Evolutionary conservation across 208 protist species (phyloP).

Genomic region (Crithidia fasciculata): DNA sequence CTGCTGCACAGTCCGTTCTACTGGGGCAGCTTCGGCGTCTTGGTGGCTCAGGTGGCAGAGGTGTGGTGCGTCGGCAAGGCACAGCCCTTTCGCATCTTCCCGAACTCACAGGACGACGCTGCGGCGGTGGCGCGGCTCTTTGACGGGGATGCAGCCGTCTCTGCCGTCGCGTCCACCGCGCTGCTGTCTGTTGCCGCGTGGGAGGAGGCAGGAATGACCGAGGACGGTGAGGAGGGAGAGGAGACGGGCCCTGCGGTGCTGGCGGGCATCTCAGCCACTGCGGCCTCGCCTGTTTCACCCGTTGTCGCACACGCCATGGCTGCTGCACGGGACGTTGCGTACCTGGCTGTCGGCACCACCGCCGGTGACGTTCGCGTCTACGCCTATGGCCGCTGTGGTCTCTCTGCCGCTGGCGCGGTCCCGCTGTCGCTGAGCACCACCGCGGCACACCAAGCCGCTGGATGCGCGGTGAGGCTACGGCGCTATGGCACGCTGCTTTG

Average conservation of each 20-base stretch:
- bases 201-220: conserved; percentile 12
- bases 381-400: conserved; percentile 15
- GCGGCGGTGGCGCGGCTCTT: background rate
- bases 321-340: conserved; percentile 7
- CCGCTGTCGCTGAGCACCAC: conserved; percentile 2
- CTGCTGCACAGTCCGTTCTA: conserved; percentile 15
- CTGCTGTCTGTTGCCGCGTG: conserved; percentile 15
- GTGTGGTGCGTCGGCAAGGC: conserved; percentile 37
- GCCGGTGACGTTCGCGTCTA: conserved; percentile 30
- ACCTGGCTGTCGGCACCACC: conserved; percentile 22
- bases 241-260: too few species aligned
- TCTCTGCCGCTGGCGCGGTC: conserved; percentile 11
- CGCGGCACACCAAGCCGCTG: background rate
- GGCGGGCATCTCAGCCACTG: too few species aligned
- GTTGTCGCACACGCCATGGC: background rate
- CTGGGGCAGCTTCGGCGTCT: conserved; percentile 35
- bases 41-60: conserved; percentile 29
- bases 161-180: conserved; percentile 22
- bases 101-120: background rate
- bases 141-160: background rate
- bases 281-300: too few species aligned
- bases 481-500: conserved; percentile 11
- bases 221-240: background rate
- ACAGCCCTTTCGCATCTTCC: conserved; percentile 32
- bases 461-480: conserved; percentile 14